Conservation (phyloP, 2,329 filamentous ascomycete genomes). For the Whalleya microplaca region DNA sequence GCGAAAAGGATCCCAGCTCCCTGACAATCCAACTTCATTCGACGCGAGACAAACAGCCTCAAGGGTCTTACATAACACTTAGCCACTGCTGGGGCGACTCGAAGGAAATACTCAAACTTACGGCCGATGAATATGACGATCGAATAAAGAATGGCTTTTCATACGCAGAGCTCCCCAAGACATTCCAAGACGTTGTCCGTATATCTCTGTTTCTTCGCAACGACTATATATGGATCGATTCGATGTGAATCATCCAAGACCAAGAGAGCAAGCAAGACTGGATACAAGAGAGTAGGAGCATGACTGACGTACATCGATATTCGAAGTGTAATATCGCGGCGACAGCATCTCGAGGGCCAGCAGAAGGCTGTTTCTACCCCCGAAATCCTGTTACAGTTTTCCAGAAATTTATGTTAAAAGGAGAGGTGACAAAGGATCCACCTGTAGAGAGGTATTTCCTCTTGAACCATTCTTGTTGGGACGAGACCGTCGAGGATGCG, state of each 20-base stretch:
- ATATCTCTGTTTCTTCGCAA: conserved; percentile 7
- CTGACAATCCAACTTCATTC: conserved; percentile 3
- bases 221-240: conserved; percentile 13
- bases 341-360: conserved; percentile 4
- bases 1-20: not conserved
- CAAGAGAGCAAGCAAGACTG: not conserved
- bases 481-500: not conserved
- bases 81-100: conserved; percentile 12
- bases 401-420: not conserved
- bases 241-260: conserved; percentile 11
- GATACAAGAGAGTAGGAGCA: conserved; percentile 5
- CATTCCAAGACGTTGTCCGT: conserved; percentile 9
- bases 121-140: not conserved
- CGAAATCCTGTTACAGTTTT: not conserved
- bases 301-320: conserved; percentile 5
- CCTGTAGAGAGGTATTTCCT: not conserved
- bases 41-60: not conserved
- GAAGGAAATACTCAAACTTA: conserved; percentile 11
- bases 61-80: conserved; percentile 11
- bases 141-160: conserved; percentile 3
- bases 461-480: not conserved
- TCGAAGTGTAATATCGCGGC: conserved; percentile 13
- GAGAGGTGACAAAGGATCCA: not conserved
- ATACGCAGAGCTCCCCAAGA: conserved; percentile 8
- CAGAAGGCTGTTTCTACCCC: conserved; percentile 3